Conservation (phyloP, 768 basidiomycete genomes). For the Pisolithus microcarpus region DNA sequence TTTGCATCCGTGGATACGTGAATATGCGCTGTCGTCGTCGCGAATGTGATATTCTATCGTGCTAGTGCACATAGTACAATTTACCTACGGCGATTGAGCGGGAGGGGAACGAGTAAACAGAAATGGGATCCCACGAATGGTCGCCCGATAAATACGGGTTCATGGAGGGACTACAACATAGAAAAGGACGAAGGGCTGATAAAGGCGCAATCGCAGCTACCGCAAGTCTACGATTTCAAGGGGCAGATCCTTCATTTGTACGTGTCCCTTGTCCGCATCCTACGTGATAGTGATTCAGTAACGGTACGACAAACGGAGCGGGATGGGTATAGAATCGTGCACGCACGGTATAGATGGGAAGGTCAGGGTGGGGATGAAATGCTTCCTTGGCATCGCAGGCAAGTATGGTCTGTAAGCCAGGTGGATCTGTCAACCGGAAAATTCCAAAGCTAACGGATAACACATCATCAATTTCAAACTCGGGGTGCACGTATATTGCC, state of each 20-base stretch:
- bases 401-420: slow-evolving; percentile 67
- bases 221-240: slow-evolving; percentile 86
- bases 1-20: too few species aligned
- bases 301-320: neutral
- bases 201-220: slow-evolving; percentile 4
- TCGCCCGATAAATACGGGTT: too few species aligned
- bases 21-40: slow-evolving; percentile 4
- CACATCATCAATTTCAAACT: neutral
- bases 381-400: slow-evolving; percentile 63
- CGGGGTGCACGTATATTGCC: neutral
- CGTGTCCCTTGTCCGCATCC: slow-evolving; percentile 84
- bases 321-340: neutral
- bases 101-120: neutral
- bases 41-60: slow-evolving; percentile 1
- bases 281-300: slow-evolving; percentile 19
- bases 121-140: too few species aligned
- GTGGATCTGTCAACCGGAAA: slow-evolving; percentile 85
- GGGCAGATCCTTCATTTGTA: slow-evolving; percentile 62
- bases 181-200: neutral
- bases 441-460: slow-evolving; percentile 56
- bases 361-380: slow-evolving; percentile 81
- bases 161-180: neutral
- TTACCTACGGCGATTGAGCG: neutral
- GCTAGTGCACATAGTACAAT: slow-evolving; percentile 1
- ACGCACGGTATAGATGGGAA: slow-evolving; percentile 81